These are phyloP conservation scores for Onygenales sp. DNA, from an alignment of 2,329 filamentous ascomycete genomes.

Conservation along the genomic window DNA sequence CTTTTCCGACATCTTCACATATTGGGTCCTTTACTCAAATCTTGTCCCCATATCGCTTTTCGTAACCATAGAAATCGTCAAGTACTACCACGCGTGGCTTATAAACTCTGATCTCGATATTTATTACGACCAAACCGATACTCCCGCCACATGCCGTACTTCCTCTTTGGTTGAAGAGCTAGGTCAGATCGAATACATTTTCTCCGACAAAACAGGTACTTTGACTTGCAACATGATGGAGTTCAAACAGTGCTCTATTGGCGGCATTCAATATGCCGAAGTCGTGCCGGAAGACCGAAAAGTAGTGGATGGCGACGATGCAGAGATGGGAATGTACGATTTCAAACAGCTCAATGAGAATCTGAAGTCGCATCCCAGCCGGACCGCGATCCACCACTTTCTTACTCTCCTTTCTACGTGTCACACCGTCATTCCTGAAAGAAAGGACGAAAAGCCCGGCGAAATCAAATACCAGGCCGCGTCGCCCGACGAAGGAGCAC, in stretches of 20 bases:
- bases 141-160: conserved; percentile 88
- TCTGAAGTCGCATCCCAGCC: conserved; percentile 50
- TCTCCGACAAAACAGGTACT: conserved; percentile 95
- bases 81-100: conserved; percentile 94
- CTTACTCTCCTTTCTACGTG: conserved; percentile 78
- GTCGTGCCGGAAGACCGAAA: conserved; percentile 85
- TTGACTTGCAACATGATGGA: conserved; percentile 99
- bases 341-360: conserved; percentile 69
- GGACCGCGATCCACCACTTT: conserved; percentile 68
- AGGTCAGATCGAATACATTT: conserved; percentile 97
- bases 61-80: conserved; percentile 94
- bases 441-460: conserved; percentile 63
- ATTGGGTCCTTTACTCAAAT: conserved; percentile 96
- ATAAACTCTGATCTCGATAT: conserved; percentile 98
- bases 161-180: conserved; percentile 94
- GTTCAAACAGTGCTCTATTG: conserved; percentile 90
- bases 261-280: conserved; percentile 85
- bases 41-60: conserved; percentile 96
- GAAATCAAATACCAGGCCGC: conserved; percentile 96
- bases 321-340: conserved; percentile 71
- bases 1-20: conserved; percentile 89
- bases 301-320: conserved; percentile 65
- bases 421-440: conserved; percentile 94
- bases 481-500: conserved; percentile 92
- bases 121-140: conserved; percentile 92